Percentiles rank a stretch among this genome's conserved stretches.
These are phyloP conservation scores for Solanum neorickii DNA, from an alignment of 257 asterid species.

Conservation along the genomic window DNA sequence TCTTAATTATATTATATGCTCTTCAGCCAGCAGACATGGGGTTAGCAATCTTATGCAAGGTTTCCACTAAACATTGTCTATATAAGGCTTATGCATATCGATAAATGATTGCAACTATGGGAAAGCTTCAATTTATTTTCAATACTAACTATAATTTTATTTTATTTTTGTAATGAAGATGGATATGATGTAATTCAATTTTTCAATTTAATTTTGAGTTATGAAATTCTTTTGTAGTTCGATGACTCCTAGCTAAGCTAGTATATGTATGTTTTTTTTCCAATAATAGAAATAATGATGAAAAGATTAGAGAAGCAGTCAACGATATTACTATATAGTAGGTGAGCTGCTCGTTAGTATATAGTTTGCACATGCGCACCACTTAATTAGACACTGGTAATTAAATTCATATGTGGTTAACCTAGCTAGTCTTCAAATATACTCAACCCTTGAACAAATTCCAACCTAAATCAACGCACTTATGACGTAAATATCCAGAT, in stretches of 20 bases:
- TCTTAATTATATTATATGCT: constrained; percentile 12
- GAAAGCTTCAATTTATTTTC: background rate
- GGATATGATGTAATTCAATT: background rate
- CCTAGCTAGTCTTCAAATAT: background rate
- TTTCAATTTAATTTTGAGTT: background rate
- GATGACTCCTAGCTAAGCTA: background rate
- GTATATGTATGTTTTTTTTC: background rate
- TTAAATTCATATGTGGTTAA: background rate
- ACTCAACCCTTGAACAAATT: background rate
- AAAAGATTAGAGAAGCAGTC: background rate
- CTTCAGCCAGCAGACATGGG: background rate
- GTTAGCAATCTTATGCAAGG: background rate
- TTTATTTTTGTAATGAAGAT: background rate
- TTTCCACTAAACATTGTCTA: background rate
- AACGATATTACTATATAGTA: background rate
- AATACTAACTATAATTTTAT: background rate
- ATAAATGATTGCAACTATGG: background rate
- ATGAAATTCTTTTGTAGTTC: background rate
- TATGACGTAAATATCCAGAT: background rate
- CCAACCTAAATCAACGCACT: background rate
- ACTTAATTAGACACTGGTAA: background rate
- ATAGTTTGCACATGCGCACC: background rate
- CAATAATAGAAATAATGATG: background rate
- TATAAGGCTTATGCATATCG: background rate
- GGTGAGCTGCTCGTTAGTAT: constrained; percentile 5